Conservation (phyloP, 2,329 filamentous ascomycete genomes). For the Aaosphaeria pasadenensis region DNA sequence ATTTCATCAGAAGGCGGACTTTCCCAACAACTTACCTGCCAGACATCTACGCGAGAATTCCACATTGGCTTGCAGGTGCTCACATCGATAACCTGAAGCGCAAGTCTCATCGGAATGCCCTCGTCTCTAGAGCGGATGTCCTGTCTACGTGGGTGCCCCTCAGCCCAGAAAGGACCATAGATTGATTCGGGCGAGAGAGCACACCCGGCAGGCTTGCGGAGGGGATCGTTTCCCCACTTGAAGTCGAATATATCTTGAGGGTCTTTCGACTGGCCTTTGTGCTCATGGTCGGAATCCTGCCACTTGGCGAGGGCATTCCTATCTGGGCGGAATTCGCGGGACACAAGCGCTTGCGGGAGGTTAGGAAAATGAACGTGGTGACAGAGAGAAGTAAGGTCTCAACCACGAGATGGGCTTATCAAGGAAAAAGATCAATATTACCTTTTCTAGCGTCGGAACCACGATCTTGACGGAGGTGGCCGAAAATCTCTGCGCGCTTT, state of each 20-base stretch:
- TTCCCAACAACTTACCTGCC: slow-evolving; percentile 35
- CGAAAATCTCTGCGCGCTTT: slow-evolving; percentile 5
- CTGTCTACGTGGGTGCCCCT: slow-evolving; percentile 47
- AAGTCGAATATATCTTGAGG: slow-evolving; percentile 4
- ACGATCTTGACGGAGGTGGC: slow-evolving; percentile 10
- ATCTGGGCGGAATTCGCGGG: slow-evolving; percentile 2
- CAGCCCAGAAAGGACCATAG: slow-evolving; percentile 22
- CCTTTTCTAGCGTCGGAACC: slow-evolving; percentile 2
- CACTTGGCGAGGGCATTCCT: slow-evolving; percentile 16
- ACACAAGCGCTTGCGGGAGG: neutral
- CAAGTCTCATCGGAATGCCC: slow-evolving; percentile 48
- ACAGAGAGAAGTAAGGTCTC: neutral
- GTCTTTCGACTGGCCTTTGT: slow-evolving; percentile 5
- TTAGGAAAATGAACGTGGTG: neutral
- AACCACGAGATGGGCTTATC: neutral
- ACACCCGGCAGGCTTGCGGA: slow-evolving; percentile 4
- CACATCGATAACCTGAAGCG: slow-evolving; percentile 53
- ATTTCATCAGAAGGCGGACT: neutral
- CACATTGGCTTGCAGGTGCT: slow-evolving; percentile 50
- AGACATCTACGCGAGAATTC: slow-evolving; percentile 50
- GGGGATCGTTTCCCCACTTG: slow-evolving; percentile 2
- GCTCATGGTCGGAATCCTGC: slow-evolving; percentile 14
- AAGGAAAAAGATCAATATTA: neutral
- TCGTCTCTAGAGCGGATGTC: slow-evolving; percentile 46
- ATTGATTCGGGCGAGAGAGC: slow-evolving; percentile 15